Percentiles rank a stretch among this genome's conserved stretches.
phyloP scores from a whole-genome alignment of 139 green algal species.

The Micractinium sp. region DNA sequence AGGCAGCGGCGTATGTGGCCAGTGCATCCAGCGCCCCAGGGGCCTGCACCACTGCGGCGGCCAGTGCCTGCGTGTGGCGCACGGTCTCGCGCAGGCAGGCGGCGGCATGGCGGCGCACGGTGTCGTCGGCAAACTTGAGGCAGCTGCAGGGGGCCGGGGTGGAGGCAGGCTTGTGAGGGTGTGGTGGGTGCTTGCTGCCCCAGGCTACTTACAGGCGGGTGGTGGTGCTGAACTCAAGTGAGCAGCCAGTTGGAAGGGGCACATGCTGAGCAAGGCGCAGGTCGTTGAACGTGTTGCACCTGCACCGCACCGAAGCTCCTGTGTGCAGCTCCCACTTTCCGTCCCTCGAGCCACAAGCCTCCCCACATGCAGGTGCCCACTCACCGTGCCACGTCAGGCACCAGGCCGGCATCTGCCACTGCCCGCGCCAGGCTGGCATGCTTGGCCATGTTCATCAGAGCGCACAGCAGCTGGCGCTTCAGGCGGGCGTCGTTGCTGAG shows the following conservation, averaged over 20 bases:
- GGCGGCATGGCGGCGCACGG: constrained; percentile 4
- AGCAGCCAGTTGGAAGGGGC: neutral
- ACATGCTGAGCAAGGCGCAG: neutral
- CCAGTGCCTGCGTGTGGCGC: neutral
- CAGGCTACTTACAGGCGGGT: too few relatives aligned
- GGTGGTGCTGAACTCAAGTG: too few relatives aligned
- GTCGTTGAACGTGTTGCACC: neutral
- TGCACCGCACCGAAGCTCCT: neutral
- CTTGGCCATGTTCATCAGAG: constrained; percentile 5
- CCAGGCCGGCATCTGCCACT: neutral
- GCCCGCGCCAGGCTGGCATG: neutral
- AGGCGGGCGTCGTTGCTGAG: constrained; percentile 12
- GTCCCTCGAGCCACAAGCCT: neutral
- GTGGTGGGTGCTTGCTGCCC: too few relatives aligned
- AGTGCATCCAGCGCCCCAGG: neutral
- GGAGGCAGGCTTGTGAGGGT: neutral
- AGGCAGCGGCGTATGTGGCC: constrained; percentile 9
- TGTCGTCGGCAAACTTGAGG: constrained; percentile 19
- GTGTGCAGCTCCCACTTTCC: neutral
- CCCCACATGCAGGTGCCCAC: neutral
- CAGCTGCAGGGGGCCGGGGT: neutral
- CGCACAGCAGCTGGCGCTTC: constrained; percentile 15
- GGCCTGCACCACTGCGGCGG: neutral
- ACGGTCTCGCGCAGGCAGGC: constrained; percentile 31
- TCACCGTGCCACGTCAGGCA: constrained; percentile 7